Evolutionary conservation across 2,329 filamentous ascomycete genomes (phyloP), one percentile per base, ranked within the genome.

Genomic region (Penicillium sp.): DNA sequence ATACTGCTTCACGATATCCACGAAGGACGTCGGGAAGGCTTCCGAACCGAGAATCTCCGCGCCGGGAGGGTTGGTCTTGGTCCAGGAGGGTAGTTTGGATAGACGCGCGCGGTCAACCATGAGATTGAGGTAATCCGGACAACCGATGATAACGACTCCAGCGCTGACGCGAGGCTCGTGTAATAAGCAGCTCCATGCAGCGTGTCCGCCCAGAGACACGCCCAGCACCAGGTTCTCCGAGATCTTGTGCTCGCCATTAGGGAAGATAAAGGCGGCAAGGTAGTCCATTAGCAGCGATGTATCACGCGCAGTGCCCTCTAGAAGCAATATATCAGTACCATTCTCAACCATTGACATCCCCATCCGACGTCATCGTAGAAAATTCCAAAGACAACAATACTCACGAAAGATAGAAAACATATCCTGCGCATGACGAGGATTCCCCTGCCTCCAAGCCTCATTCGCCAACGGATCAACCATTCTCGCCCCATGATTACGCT

Each of bases 401-500:
- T 86, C 84, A 77, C 87, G 86, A 62, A 93, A 89, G 64, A 88
- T 86, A 33, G 86, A 88, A 74, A 95, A 93, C 93, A 99, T 97
- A 76, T 99, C 95, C 73, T 92, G 88, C 0, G 93, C 94, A 80
- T 98, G 95, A 7, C 83, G 86, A 8, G 84, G 81, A 73, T 97
- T 97, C 33, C 92, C 93, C 40, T 86, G 79, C 47, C 86, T 85
- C 94, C 93, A 98, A 4, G 89, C 84, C 68, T 89, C 83, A 75
- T 97, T 98, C 28, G 90, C 88, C 19, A 83, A 68, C 8, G 85
- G 79, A 69, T 89, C 84, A 1, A 94, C 86, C 62, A 88, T 78
- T 58, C 95, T 83, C 2, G 86, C 84, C 28, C 95, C 95, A 78
- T 98, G 95, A 76, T 98, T 98, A 50, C 94, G 86, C 81, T 97